phyloP scores from a whole-genome alignment of 306 rosid genomes.

The Mimosa bimucronata region DNA sequence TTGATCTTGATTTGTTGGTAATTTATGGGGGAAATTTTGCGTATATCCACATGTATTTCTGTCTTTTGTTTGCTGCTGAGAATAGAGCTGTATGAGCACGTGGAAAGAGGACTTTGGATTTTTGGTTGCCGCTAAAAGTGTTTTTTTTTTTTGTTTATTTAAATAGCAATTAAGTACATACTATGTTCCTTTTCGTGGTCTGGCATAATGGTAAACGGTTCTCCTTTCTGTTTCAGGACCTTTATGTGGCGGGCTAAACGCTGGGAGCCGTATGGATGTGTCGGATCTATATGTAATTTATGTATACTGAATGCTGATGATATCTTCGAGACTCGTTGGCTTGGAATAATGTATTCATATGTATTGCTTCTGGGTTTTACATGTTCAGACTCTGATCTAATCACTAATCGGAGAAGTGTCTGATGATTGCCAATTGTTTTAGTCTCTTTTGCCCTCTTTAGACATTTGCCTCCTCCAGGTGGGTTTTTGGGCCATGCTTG shows the following conservation, averaged over 20 bases:
- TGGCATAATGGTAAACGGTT: neutral
- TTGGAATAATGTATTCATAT: conserved; percentile 25
- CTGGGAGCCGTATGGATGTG: neutral
- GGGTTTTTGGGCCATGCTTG: neutral
- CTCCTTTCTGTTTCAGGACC: conserved; percentile 7
- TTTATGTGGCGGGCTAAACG: neutral
- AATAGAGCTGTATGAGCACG: neutral
- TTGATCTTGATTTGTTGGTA: neutral
- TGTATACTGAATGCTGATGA: neutral
- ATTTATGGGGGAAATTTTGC: neutral
- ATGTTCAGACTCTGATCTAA: neutral
- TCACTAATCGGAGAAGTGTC: neutral
- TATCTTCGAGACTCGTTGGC: conserved; percentile 10
- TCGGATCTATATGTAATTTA: neutral
- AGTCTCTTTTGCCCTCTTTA: neutral
- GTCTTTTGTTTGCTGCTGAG: no score
- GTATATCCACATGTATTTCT: neutral
- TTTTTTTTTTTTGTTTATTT: neutral
- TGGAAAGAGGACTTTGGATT: neutral
- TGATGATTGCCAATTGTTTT: neutral
- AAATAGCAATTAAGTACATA: conserved; percentile 52
- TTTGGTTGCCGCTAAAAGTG: neutral
- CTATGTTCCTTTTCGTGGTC: neutral
- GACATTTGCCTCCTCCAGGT: neutral
- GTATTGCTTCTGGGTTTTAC: neutral